Conservation (phyloP, 768 basidiomycete species). For the Tulasnella sp. region DNA sequence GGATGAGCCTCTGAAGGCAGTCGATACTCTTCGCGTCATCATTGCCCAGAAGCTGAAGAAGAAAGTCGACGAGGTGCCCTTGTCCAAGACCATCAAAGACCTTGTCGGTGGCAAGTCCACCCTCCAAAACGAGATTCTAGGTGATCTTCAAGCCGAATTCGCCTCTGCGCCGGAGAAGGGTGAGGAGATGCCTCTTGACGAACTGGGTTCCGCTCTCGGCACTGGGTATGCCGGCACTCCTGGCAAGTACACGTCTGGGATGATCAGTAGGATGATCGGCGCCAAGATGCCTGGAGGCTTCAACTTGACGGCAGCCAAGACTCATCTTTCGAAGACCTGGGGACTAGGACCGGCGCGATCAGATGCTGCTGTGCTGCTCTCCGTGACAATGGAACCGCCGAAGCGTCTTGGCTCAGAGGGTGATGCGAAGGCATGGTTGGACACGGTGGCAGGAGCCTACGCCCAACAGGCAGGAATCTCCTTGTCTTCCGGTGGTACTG, state of each 20-base stretch:
- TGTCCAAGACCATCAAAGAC: slow-evolving; percentile 94
- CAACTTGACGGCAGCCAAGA: slow-evolving; percentile 84
- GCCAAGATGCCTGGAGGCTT: slow-evolving; percentile 99
- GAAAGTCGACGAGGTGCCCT: slow-evolving; percentile 73
- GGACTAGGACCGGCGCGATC: slow-evolving; percentile 85
- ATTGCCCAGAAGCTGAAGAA: slow-evolving; percentile 99
- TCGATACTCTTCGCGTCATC: slow-evolving; percentile 76
- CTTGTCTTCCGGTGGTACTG: slow-evolving; percentile 55
- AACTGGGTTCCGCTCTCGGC: slow-evolving; percentile 76
- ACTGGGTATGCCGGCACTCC: slow-evolving; percentile 74
- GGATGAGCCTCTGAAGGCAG: slow-evolving; percentile 83
- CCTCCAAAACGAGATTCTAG: slow-evolving; percentile 95
- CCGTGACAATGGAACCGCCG: slow-evolving; percentile 83
- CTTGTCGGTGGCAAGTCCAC: slow-evolving; percentile 98
- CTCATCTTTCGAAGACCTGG: slow-evolving; percentile 84
- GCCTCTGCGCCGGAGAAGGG: slow-evolving; percentile 93
- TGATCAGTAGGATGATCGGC: slow-evolving; percentile 84
- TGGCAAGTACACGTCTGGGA: slow-evolving; percentile 86
- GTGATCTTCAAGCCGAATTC: slow-evolving; percentile 94
- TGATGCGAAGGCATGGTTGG: slow-evolving; percentile 92
- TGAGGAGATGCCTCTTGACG: slow-evolving; percentile 92
- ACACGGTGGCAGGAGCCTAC: slow-evolving; percentile 70
- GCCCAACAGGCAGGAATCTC: slow-evolving; percentile 84
- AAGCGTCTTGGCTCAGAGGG: slow-evolving; percentile 85
- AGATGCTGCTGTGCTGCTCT: slow-evolving; percentile 82